These are phyloP conservation scores for Hygrophoropsis aurantiaca DNA, from an alignment of 768 basidiomycete species.

Conservation along the genomic window DNA sequence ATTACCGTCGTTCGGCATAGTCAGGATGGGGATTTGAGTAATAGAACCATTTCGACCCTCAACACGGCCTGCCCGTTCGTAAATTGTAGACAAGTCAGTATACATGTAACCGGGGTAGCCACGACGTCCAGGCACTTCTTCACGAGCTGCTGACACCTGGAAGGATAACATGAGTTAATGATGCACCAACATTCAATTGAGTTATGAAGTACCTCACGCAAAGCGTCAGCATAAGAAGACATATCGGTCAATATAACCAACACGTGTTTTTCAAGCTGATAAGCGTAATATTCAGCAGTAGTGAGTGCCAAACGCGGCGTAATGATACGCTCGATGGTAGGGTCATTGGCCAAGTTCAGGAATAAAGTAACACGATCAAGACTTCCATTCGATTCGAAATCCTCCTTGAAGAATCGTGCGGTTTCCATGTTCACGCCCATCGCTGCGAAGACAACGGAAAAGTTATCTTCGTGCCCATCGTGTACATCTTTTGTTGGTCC, in stretches of 20 bases:
- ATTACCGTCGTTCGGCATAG: constrained; percentile 99
- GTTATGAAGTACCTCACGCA: constrained; percentile 74
- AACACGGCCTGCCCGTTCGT: constrained; percentile 98
- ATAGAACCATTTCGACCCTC: constrained; percentile 98
- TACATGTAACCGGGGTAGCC: constrained; percentile 99
- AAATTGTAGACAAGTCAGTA: constrained; percentile 98
- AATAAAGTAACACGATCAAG: constrained; percentile 97
- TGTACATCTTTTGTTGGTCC: constrained; percentile 96
- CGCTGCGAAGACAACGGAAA: constrained; percentile 98
- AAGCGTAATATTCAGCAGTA: constrained; percentile 99
- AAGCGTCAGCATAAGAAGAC: constrained; percentile 95
- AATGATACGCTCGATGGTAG: constrained; percentile 99
- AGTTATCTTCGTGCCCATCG: constrained; percentile 99
- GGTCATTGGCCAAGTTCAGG: constrained; percentile 98
- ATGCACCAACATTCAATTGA: constrained; percentile 13
- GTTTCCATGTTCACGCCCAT: constrained; percentile 99
- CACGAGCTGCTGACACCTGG: constrained; percentile 91
- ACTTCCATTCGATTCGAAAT: constrained; percentile 98
- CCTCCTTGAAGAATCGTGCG: constrained; percentile 98
- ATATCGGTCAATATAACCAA: constrained; percentile 99
- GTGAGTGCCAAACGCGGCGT: constrained; percentile 97
- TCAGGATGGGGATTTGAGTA: constrained; percentile 98
- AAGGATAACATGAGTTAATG: constrained; percentile 1
- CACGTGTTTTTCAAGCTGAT: constrained; percentile 99
- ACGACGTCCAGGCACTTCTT: constrained; percentile 99